These are phyloP conservation scores for Marchantia paleacea DNA, from an alignment of 225 moss, liverwort and hornwort species.

Conservation along the genomic window DNA sequence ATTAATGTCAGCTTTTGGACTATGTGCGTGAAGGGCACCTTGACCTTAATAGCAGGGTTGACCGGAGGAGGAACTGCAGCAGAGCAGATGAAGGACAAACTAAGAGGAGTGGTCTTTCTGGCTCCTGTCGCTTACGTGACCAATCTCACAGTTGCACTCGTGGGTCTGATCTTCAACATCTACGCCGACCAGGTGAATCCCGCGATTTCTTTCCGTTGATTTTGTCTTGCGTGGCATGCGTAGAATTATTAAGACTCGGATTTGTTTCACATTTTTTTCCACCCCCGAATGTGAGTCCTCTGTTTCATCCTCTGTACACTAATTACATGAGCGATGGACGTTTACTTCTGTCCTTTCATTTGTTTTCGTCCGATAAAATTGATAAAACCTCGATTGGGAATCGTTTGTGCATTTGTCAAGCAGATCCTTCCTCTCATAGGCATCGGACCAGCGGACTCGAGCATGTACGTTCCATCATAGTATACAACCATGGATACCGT, in stretches of 20 bases:
- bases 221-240: too few species aligned
- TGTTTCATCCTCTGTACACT: too few species aligned
- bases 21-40: constrained; percentile 24
- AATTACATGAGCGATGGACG: too few species aligned
- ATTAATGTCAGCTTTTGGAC: not conserved
- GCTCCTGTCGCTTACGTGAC: constrained; percentile 11
- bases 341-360: too few species aligned
- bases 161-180: not conserved
- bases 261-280: too few species aligned
- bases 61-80: not conserved
- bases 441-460: constrained; percentile 24
- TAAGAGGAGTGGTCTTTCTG: constrained; percentile 29
- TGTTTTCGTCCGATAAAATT: too few species aligned
- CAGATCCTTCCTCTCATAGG: constrained; percentile 33
- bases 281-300: too few species aligned
- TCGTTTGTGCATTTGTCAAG: not conserved
- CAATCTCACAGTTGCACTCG: constrained; percentile 20
- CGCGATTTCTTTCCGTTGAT: too few species aligned
- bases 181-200: constrained; percentile 19
- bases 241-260: too few species aligned
- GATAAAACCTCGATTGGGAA: not conserved
- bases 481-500: not conserved
- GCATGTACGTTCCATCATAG: constrained; percentile 8
- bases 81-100: constrained; percentile 10
- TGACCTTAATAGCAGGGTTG: constrained; percentile 26